A percentile compares a stretch with the other conserved stretches of the same genome.
These are phyloP conservation scores for Leonotis leonurus DNA, from an alignment of 257 asterid genomes.

Conservation along the genomic window DNA sequence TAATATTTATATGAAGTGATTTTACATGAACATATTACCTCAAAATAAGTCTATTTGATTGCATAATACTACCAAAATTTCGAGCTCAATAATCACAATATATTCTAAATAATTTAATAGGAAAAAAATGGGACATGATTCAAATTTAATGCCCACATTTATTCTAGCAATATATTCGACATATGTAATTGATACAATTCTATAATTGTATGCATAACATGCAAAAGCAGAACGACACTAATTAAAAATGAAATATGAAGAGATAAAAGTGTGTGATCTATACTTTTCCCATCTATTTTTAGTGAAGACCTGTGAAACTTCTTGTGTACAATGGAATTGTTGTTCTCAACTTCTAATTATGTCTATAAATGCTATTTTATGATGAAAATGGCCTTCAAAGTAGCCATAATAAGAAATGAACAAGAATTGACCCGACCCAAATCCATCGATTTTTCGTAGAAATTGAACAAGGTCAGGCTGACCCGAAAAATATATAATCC, in stretches of 20 bases:
- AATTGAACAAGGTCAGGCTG: no score
- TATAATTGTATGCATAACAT: neutral
- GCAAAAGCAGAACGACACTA: neutral
- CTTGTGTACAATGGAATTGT: conserved; percentile 5
- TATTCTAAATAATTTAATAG: neutral
- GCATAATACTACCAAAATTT: neutral
- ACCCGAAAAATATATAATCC: no score
- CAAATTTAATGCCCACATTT: no score
- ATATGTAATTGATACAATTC: neutral
- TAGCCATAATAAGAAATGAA: neutral
- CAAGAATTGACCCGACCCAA: no score
- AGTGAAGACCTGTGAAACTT: conserved; percentile 15
- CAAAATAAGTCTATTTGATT: neutral
- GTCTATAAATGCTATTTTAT: conserved; percentile 1
- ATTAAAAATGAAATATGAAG: neutral
- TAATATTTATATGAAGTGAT: no score
- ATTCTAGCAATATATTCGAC: no score
- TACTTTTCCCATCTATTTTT: neutral
- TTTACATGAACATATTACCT: no score
- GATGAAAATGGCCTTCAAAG: neutral
- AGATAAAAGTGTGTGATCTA: neutral
- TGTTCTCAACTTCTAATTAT: conserved; percentile 6
- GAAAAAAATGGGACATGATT: neutral
- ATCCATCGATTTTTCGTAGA: no score
- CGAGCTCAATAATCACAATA: no score